These are phyloP conservation scores for Phytophthora hibernalis DNA, from an alignment of 352 stramenopile genomes.

Conservation along the genomic window DNA sequence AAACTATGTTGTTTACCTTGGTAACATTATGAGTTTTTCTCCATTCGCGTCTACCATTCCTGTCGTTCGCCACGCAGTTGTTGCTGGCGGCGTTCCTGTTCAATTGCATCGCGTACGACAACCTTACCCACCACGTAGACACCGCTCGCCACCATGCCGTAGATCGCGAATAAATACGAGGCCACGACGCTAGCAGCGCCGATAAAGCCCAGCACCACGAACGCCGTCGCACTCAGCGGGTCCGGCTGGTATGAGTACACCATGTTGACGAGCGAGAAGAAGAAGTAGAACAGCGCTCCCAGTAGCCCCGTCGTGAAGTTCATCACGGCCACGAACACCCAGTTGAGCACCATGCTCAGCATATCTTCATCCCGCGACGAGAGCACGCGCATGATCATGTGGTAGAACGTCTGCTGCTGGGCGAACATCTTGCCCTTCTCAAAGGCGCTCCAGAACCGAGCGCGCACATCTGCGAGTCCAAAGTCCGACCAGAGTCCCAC, in stretches of 20 bases:
- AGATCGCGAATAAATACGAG: conserved; percentile 88
- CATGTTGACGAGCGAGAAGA: conserved; percentile 85
- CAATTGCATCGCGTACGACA: conserved; percentile 73
- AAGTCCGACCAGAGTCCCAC: conserved; percentile 89
- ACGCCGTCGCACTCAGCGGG: conserved; percentile 74
- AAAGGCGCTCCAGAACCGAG: conserved; percentile 84
- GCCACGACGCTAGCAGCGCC: conserved; percentile 80
- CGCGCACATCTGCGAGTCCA: conserved; percentile 74
- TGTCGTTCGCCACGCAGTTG: conserved; percentile 52
- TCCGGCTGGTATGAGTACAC: conserved; percentile 87
- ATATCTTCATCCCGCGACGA: conserved; percentile 77
- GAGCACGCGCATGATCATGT: conserved; percentile 83
- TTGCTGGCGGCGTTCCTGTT: conserved; percentile 74
- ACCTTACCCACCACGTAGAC: conserved; percentile 85
- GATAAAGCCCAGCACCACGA: conserved; percentile 78
- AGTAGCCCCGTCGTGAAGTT: conserved; percentile 91
- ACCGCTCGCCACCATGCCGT: conserved; percentile 84
- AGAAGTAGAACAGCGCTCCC: conserved; percentile 86
- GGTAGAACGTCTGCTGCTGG: conserved; percentile 89
- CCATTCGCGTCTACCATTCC: conserved; percentile 34
- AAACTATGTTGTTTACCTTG: not conserved
- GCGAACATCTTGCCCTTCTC: conserved; percentile 88
- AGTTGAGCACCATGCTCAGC: conserved; percentile 82
- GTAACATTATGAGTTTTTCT: not conserved
- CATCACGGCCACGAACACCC: conserved; percentile 82